phyloP scores from a whole-genome alignment of 768 basidiomycete genomes.

The Plicaturopsis crispa region DNA sequence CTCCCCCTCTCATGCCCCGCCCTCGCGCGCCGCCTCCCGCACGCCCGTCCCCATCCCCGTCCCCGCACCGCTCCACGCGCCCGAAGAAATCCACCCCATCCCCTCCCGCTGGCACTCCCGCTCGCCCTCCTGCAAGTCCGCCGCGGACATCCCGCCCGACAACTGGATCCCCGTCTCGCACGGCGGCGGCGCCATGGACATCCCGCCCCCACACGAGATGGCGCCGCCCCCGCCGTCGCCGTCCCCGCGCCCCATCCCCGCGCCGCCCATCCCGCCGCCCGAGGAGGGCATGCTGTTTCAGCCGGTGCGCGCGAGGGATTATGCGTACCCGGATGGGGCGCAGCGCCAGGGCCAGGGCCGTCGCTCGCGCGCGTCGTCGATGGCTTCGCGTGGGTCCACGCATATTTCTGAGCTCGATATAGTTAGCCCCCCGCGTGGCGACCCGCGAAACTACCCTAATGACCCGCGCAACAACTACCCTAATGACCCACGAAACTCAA shows the following conservation, averaged over 20 bases:
- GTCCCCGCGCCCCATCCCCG: conserved; percentile 3
- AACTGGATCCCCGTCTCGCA: conserved; percentile 21
- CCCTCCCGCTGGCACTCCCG: conserved; percentile 16
- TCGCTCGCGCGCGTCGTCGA: conserved; percentile 12
- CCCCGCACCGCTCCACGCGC: conserved; percentile 6
- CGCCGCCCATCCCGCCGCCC: conserved; percentile 1
- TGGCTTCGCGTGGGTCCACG: conserved; percentile 19
- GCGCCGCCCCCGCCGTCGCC: conserved; percentile 12
- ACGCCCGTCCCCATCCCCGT: conserved; percentile 6
- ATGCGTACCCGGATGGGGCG: conserved; percentile 16
- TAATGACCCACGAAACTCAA: conserved; percentile 10
- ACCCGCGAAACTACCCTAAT: conserved; percentile 8
- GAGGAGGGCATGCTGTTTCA: conserved; percentile 10
- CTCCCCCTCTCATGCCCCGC: conserved; percentile 14
- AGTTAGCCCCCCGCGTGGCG: conserved; percentile 14
- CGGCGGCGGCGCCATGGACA: conserved; percentile 2
- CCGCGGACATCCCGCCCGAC: conserved; percentile 11
- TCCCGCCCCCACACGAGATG: conserved; percentile 16
- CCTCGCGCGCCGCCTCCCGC: background rate
- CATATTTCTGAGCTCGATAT: conserved; percentile 23
- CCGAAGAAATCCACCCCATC: conserved; percentile 21
- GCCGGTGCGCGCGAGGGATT: conserved; percentile 19
- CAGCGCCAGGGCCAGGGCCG: conserved; percentile 6
- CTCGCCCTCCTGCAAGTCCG: conserved; percentile 3
- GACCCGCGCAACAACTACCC: conserved; percentile 12